Conservation (phyloP, 2,329 filamentous ascomycete genomes). For the Cytospora leucostoma region DNA sequence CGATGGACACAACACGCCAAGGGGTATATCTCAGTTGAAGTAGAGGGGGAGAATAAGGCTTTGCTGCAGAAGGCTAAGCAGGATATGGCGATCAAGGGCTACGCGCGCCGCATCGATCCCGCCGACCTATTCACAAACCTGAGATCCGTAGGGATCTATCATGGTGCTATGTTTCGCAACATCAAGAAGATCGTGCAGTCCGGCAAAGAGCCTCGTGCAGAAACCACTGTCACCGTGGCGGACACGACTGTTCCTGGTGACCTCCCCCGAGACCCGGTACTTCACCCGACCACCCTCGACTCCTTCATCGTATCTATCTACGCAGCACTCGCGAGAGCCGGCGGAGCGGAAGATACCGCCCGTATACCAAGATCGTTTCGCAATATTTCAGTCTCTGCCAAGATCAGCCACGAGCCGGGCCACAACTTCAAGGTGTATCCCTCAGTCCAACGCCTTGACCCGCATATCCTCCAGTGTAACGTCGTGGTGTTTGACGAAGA, state of each 20-base stretch:
- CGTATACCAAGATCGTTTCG: slow-evolving; percentile 8
- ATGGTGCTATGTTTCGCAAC: slow-evolving; percentile 32
- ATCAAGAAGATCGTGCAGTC: slow-evolving; percentile 16
- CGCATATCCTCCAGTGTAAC: not conserved
- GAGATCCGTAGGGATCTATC: slow-evolving; percentile 24
- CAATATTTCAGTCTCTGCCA: not conserved
- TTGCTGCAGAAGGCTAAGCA: slow-evolving; percentile 29
- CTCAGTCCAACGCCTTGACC: no score
- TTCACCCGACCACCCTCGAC: slow-evolving; percentile 35
- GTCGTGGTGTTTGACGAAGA: not conserved
- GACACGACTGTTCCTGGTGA: not conserved
- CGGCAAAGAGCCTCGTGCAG: not conserved
- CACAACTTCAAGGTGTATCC: not conserved
- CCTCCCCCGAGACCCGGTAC: slow-evolving; percentile 7
- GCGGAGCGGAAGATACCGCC: not conserved
- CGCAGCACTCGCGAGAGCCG: slow-evolving; percentile 13
- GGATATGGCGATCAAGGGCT: not conserved
- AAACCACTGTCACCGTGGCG: slow-evolving; percentile 6
- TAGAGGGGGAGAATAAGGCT: not conserved
- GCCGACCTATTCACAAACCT: slow-evolving; percentile 28
- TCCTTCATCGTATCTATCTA: slow-evolving; percentile 28
- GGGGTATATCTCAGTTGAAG: slow-evolving; percentile 1
- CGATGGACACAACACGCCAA: slow-evolving; percentile 5
- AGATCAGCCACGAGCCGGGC: not conserved
- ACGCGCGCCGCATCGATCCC: not conserved